These are phyloP conservation scores for Tanozyma kutaoensis DNA, from an alignment of 805 yeast genomes.

Conservation along the genomic window DNA sequence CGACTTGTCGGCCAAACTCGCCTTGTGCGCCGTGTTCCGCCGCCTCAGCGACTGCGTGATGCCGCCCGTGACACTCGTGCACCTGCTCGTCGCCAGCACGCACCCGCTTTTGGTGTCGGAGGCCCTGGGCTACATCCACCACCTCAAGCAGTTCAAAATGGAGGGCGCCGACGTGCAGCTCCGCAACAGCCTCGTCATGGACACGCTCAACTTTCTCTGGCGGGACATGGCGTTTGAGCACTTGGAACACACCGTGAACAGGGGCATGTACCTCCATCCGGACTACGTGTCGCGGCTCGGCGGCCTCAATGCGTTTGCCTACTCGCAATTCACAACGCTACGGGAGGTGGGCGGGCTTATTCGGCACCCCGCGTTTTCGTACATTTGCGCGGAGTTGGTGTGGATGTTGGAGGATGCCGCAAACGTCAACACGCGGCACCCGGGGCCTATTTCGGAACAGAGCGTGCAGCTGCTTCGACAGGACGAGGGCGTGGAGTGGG, in stretches of 20 bases:
- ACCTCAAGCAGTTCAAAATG: constrained; percentile 19
- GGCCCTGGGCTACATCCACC: constrained; percentile 31
- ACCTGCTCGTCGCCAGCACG: constrained; percentile 22
- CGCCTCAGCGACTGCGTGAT: no score
- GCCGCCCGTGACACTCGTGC: constrained; percentile 23
- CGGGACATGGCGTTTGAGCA: constrained; percentile 35
- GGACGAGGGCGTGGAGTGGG: constrained; percentile 21
- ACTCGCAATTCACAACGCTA: constrained; percentile 15
- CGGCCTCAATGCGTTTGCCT: constrained; percentile 16
- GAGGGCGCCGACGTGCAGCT: constrained; percentile 10
- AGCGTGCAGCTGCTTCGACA: constrained; percentile 19
- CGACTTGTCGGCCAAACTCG: no score
- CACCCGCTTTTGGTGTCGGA: constrained; percentile 34
- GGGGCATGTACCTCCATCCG: constrained; percentile 24
- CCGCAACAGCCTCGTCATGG: constrained; percentile 41
- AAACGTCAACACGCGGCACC: constrained; percentile 23
- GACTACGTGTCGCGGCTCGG: constrained; percentile 16
- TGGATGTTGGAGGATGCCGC: constrained; percentile 33
- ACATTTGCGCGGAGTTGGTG: constrained; percentile 27
- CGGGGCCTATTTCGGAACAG: constrained; percentile 38
- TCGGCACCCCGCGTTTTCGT: constrained; percentile 38
- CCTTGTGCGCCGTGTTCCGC: no score
- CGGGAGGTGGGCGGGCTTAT: constrained; percentile 28
- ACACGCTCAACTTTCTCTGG: constrained; percentile 43
- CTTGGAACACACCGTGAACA: constrained; percentile 17